Percentiles rank a stretch among this genome's conserved stretches.
These are phyloP conservation scores for Clavispora santaluciae DNA, from an alignment of 805 yeast genomes.

Conservation along the genomic window DNA sequence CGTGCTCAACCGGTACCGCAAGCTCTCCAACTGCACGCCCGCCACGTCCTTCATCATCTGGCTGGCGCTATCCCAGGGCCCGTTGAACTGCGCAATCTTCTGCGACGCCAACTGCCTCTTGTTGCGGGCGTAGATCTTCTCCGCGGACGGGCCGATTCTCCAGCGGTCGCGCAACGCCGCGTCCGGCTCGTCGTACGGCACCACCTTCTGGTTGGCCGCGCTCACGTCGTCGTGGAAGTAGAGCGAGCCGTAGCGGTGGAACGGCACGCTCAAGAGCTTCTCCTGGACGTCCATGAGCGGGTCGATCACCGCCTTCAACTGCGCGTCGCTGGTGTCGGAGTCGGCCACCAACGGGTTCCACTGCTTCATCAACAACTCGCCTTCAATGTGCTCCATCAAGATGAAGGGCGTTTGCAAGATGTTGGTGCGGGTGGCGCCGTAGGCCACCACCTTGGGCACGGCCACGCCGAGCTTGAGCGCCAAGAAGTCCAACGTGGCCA, in stretches of 20 bases:
- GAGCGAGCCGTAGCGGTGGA: conserved; percentile 75
- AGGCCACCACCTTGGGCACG: conserved; percentile 71
- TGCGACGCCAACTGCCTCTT: conserved; percentile 49
- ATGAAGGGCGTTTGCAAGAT: conserved; percentile 70
- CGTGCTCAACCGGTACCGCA: conserved; percentile 48
- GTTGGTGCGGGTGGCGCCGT: conserved; percentile 59
- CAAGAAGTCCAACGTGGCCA: conserved; percentile 87
- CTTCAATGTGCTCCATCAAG: conserved; percentile 73
- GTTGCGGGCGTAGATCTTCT: conserved; percentile 70
- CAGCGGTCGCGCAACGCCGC: conserved; percentile 59
- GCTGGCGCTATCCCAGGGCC: conserved; percentile 76
- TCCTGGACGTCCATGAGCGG: conserved; percentile 69
- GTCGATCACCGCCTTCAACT: conserved; percentile 56
- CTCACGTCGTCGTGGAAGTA: conserved; percentile 71
- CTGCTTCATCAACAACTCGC: conserved; percentile 76
- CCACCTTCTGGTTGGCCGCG: conserved; percentile 34
- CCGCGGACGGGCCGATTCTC: conserved; percentile 88
- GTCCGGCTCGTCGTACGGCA: conserved; percentile 59
- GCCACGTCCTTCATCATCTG: conserved; percentile 65
- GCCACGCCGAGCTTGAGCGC: conserved; percentile 56
- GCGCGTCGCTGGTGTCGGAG: conserved; percentile 40
- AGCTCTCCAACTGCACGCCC: conserved; percentile 58
- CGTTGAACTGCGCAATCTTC: conserved; percentile 48
- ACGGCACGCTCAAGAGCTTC: conserved; percentile 49
- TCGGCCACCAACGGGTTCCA: conserved; percentile 84